These are phyloP conservation scores for Boletus holoroseus DNA, from an alignment of 1,284 basidiomycete species.

Conservation along the genomic window DNA sequence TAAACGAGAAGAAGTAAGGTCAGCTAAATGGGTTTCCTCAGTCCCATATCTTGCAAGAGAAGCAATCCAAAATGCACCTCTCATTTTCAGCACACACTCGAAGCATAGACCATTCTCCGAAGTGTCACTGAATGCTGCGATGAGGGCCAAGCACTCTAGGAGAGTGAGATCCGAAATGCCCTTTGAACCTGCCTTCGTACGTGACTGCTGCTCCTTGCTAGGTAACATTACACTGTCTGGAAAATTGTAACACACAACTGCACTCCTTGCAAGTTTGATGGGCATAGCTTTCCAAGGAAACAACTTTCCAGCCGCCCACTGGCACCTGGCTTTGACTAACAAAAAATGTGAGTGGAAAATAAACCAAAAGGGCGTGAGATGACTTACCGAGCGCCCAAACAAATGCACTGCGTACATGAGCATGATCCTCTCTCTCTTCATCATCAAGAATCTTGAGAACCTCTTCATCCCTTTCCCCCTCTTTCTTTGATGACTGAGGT, in stretches of 20 bases:
- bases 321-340: not conserved
- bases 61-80: not conserved
- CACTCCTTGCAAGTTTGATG: not conserved
- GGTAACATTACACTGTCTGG: not conserved
- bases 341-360: too few relatives aligned
- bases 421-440: too few relatives aligned
- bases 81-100: not conserved
- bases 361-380: too few relatives aligned
- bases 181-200: not conserved
- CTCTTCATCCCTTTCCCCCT: too few relatives aligned
- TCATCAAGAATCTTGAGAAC: too few relatives aligned
- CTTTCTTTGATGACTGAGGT: too few relatives aligned
- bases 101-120: not conserved
- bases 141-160: not conserved
- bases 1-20: too few relatives aligned
- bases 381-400: too few relatives aligned
- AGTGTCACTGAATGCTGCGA: not conserved
- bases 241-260: not conserved
- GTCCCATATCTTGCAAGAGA: too few relatives aligned
- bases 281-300: not conserved
- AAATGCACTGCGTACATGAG: too few relatives aligned
- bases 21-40: too few relatives aligned
- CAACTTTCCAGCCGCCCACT: not conserved
- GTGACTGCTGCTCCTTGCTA: not conserved
- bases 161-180: not conserved